A percentile compares a stretch with the other conserved stretches of the same genome.
These are phyloP conservation scores for Yarrowia osloensis DNA, from an alignment of 805 yeast species.

Conservation along the genomic window DNA sequence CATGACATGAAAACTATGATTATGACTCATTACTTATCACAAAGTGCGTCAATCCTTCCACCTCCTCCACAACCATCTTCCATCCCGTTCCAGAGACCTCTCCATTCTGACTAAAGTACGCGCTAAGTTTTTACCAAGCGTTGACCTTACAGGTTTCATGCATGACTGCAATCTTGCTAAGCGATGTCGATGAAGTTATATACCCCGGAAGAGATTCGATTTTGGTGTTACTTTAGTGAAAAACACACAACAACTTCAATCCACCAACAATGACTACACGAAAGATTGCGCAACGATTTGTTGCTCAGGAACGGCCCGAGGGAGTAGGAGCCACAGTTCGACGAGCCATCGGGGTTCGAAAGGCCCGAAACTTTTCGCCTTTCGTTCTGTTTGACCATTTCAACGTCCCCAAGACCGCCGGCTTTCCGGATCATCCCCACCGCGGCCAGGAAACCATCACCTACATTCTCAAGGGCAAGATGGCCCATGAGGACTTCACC, in stretches of 20 bases:
- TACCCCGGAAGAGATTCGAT: background rate
- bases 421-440: conserved; percentile 84
- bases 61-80: no score
- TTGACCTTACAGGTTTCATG: background rate
- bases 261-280: conserved; percentile 38
- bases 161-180: conserved; percentile 12
- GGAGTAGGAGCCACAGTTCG: conserved; percentile 89
- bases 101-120: background rate
- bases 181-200: background rate
- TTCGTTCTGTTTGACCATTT: conserved; percentile 83
- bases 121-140: conserved; percentile 3
- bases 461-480: conserved; percentile 60
- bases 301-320: conserved; percentile 72
- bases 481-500: conserved; percentile 85
- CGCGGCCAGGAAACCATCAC: conserved; percentile 84
- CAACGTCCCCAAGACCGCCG: conserved; percentile 49
- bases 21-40: no score
- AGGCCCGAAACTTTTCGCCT: conserved; percentile 75
- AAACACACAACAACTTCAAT: background rate
- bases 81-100: background rate
- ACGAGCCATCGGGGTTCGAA: conserved; percentile 71
- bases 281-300: conserved; percentile 52
- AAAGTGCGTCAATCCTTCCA: no score
- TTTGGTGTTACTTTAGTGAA: no score
- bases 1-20: no score